Conservation (phyloP, 2,329 filamentous ascomycete species). For the Neurospora sp. region DNA sequence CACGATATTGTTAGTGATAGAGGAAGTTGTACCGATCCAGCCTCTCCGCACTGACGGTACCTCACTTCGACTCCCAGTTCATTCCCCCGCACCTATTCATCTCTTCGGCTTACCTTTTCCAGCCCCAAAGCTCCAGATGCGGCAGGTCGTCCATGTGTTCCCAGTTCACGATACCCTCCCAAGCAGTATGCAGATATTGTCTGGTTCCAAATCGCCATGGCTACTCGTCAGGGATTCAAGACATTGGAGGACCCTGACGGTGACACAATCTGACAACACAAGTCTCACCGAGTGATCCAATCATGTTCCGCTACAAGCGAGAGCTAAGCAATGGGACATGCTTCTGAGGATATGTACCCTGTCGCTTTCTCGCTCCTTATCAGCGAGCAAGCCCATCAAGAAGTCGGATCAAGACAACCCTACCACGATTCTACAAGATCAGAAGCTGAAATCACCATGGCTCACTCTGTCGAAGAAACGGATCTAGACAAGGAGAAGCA, state of each 20-base stretch:
- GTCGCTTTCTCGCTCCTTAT: not conserved
- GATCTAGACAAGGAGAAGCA: conserved; percentile 2
- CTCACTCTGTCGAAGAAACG: conserved; percentile 1
- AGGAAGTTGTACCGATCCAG: not conserved
- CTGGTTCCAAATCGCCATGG: not conserved
- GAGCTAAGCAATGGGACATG: not conserved
- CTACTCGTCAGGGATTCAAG: not conserved
- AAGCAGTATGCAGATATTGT: not conserved
- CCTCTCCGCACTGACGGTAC: not conserved
- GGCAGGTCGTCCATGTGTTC: not conserved
- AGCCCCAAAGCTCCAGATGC: not conserved
- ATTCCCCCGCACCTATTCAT: not conserved
- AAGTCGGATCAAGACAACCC: not conserved
- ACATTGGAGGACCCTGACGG: not conserved
- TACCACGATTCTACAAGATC: not conserved
- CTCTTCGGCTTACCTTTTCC: not conserved
- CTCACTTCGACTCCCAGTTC: not conserved
- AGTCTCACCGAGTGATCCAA: not conserved
- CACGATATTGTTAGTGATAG: not conserved
- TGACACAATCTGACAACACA: not conserved
- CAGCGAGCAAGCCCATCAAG: not conserved
- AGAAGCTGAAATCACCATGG: not conserved
- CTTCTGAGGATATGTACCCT: not conserved
- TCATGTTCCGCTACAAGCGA: not conserved
- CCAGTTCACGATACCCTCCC: not conserved